Base-by-base conservation (phyloP, 805 yeast species). In the Vanderwaltozyma yarrowii region DNA sequence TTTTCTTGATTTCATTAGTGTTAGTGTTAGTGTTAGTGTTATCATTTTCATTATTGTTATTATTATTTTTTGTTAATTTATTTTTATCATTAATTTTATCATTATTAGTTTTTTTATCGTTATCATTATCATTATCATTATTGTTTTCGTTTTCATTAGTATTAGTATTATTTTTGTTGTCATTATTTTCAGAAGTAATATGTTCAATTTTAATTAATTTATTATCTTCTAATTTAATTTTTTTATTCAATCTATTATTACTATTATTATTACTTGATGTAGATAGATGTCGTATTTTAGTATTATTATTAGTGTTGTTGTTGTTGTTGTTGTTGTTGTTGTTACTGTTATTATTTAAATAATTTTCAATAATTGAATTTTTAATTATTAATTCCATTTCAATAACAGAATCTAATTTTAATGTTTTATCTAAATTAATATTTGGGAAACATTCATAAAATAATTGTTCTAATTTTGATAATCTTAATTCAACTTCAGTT, bases 401-500 rank as follows among this genome's bases (percentile, higher is more conserved):
- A 32, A n/a, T 41, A 38, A 30, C 46, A 25, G 37, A 33, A 26
- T 41, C 42, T 20, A 35, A 35, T 19, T 35, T 44, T 23, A 46
- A 46, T 4, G 62, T 42, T 33, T 56, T 54, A 27, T 74, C 74
- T n/a, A 74, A 42, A 37, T 68, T 69, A 32, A 61, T 65, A 29
- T 67, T 67, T 4, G 73, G 81, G 6, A 70, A 44, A 13, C 74
- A 45, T 31, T 61, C 67, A 17, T 52, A 45, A 8, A 76, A 46
- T 10, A 76, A 44, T 10, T 49, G 44, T 51, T 76, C 80, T 39
- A 77, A 52, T 28, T 58, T 65, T 26, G 63, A 56, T 5, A 73
- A 71, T 34, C 76, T 58, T 37, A 65, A 70, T 58, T 85, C 95
- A 21, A 85, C 86, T 37, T 72, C 72, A 13, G 94, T 84, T 46